Base-by-base conservation (phyloP, 2,329 filamentous ascomycete species). In the Alternaria dauci region DNA sequence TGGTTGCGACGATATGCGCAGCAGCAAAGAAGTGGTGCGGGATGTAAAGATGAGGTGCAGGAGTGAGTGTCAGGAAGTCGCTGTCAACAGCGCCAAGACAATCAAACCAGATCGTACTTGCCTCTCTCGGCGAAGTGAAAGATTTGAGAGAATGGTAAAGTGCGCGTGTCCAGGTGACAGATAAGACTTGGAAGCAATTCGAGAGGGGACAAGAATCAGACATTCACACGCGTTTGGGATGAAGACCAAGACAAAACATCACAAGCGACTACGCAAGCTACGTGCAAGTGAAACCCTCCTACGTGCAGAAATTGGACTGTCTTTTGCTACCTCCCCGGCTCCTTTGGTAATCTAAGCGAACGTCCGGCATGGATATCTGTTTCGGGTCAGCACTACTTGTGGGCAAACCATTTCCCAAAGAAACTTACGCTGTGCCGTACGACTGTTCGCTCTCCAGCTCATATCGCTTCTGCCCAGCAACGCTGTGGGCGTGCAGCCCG, bases 381-480 rank as follows among this genome's bases (percentile, higher is more conserved):
- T 18, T 11, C 20, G 9, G 14, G 30, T 76, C 59, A 73, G 70
- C 44, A 46, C 50, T n/a, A 9, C 20, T n/a, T 12, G 16, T 20
- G 14, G 3, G 20, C 26, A 14, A 18, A 5, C 5, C 26, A 7
- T 25, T 14, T 39, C 6, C 6, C 20, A 18, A 16, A 42, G 20
- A 14, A 25, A 78, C 81, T 66, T 73, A 82, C 80, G 71, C 67
- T 52, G 55, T 63, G 18, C 71, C 76, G 65, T 96, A 97, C 61
- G 90, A 86, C 74, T 90, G 86, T 75, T 94, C 89, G 72, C 83
- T 81, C 34, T 83, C 80, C 72, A 91, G 75, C 72, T 96, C 88
- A 80, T 89, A 87, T 78, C 93, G 88, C 75, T 89, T 87, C 74
- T 88, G 84, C 82, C 88, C 87, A 63, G 83, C 77, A 43, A 85